Evolutionary conservation across 345 rosid species (phyloP).

Genomic region (Dimocarpus longan): DNA sequence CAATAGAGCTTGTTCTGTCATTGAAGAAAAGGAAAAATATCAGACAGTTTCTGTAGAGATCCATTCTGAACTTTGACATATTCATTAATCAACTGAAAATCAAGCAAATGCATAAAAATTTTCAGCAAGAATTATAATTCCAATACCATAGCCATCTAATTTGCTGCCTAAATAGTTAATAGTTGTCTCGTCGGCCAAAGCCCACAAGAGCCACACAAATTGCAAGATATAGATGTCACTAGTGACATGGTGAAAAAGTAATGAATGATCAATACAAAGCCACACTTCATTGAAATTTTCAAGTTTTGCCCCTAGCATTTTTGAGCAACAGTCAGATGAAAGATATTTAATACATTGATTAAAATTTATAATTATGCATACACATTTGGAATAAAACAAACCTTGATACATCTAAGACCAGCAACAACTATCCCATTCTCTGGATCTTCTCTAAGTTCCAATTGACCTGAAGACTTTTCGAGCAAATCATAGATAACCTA

Average conservation of each 20-base stretch:
- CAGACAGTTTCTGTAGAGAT: neutral
- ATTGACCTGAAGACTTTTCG: constrained; percentile 84
- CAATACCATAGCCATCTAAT: neutral
- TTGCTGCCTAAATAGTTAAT: neutral
- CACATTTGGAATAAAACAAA: constrained; percentile 29
- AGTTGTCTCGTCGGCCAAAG: neutral
- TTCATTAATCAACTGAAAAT: neutral
- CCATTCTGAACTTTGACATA: neutral
- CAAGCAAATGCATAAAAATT: neutral
- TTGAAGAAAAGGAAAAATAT: neutral
- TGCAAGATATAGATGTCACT: neutral
- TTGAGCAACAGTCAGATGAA: constrained; percentile 7
- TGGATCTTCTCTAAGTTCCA: constrained; percentile 99
- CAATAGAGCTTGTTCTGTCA: neutral
- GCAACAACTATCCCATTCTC: constrained; percentile 85
- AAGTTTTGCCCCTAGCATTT: neutral
- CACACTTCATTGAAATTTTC: neutral
- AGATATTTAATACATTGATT: neutral
- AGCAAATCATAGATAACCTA: constrained; percentile 97
- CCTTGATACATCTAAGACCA: constrained; percentile 90
- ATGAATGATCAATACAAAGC: neutral
- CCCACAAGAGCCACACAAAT: neutral
- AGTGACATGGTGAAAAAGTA: neutral
- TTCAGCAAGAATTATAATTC: neutral
- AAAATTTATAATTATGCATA: neutral